Evolutionary conservation across 768 basidiomycete species (phyloP).

Genomic region (Podaxis sp.): DNA sequence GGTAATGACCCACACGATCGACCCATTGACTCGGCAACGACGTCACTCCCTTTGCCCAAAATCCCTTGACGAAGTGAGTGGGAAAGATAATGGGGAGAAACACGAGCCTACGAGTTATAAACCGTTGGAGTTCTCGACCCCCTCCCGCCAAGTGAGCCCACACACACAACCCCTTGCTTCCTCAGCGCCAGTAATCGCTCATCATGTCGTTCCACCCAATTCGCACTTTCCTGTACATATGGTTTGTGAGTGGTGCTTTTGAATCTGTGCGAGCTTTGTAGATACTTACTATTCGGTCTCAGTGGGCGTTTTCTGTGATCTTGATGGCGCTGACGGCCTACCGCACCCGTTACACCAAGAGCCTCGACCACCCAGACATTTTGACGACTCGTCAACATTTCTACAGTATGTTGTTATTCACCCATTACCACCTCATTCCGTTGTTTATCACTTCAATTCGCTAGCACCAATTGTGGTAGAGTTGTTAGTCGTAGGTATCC

Average conservation of each 20-base stretch:
- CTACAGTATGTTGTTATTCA: slow-evolving; percentile 45
- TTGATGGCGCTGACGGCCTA: slow-evolving; percentile 51
- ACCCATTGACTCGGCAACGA: background rate
- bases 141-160: background rate
- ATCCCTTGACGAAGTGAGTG: background rate
- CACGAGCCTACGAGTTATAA: background rate
- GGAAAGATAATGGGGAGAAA: background rate
- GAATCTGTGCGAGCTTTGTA: too few relatives aligned
- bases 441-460: background rate
- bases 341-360: slow-evolving; percentile 62
- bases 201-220: slow-evolving; percentile 16
- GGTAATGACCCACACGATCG: background rate
- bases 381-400: slow-evolving; percentile 54
- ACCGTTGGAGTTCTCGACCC: background rate
- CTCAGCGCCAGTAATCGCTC: background rate
- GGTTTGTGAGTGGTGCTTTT: slow-evolving; percentile 20
- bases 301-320: slow-evolving; percentile 38
- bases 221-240: slow-evolving; percentile 17
- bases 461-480: slow-evolving; percentile 63
- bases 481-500: slow-evolving; percentile 50
- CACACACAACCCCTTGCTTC: background rate
- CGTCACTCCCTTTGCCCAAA: background rate
- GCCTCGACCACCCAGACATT: slow-evolving; percentile 46
- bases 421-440: background rate
- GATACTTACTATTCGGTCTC: background rate